Evolutionary conservation across 1,139 yeast genomes (phyloP).

Genomic region (Candida glucosophila): DNA sequence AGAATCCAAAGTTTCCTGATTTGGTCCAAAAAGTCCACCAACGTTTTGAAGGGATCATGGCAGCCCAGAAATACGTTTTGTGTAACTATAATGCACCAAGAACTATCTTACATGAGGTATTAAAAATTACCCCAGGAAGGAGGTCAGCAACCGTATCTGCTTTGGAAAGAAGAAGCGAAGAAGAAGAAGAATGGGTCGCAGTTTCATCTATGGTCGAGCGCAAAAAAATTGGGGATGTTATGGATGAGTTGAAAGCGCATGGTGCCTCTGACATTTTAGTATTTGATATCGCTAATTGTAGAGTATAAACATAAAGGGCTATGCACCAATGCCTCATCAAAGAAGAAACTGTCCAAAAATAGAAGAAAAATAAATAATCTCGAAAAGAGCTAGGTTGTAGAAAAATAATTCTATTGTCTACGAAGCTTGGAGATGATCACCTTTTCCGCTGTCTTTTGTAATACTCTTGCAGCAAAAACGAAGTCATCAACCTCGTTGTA

Average conservation of each 20-base stretch:
- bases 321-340: no score
- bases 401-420: no score
- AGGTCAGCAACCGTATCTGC: constrained; percentile 94
- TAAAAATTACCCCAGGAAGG: constrained; percentile 87
- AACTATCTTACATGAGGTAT: constrained; percentile 46
- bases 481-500: constrained; percentile 52
- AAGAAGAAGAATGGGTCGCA: constrained; percentile 77
- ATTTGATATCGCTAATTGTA: constrained; percentile 81
- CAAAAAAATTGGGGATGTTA: constrained; percentile 64
- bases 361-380: no score
- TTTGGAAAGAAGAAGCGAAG: constrained; percentile 52
- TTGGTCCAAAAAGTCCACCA: constrained; percentile 63
- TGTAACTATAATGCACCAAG: constrained; percentile 94
- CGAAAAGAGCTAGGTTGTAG: no score
- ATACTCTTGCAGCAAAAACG: no score
- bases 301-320: constrained; percentile 51
- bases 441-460: no score
- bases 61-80: constrained; percentile 86
- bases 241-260: constrained; percentile 70
- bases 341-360: no score
- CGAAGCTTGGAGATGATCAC: no score
- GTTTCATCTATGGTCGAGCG: constrained; percentile 87
- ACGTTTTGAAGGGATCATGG: constrained; percentile 85
- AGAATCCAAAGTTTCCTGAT: constrained; percentile 61
- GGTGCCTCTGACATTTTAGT: constrained; percentile 91